These are phyloP conservation scores for Chytriomyces hyalinus DNA, from an alignment of 192 early-diverging fungal genomes.

Conservation along the genomic window DNA sequence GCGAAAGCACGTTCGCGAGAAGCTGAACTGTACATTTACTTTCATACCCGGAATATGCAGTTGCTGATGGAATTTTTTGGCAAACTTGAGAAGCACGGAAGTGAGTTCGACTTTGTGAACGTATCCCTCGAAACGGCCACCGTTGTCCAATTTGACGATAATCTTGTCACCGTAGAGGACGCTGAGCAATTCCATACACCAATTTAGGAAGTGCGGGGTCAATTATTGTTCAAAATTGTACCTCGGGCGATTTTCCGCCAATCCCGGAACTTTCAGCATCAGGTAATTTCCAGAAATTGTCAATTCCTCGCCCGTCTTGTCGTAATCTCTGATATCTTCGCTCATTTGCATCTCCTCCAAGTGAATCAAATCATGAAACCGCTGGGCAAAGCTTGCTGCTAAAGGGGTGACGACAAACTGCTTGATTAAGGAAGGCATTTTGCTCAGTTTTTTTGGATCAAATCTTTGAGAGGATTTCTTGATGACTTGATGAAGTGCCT, in stretches of 20 bases:
- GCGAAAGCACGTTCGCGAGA: slow-evolving; percentile 27
- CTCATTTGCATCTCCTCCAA: slow-evolving; percentile 29
- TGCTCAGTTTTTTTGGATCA: not conserved
- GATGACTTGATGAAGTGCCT: not conserved
- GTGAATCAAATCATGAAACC: slow-evolving; percentile 22
- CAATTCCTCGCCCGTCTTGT: slow-evolving; percentile 5
- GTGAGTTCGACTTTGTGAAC: slow-evolving; percentile 22
- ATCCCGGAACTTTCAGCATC: slow-evolving; percentile 12
- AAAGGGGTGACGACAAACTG: not conserved
- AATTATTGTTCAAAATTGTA: not conserved
- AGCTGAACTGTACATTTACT: slow-evolving; percentile 29
- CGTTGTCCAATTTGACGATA: slow-evolving; percentile 9
- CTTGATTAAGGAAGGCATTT: slow-evolving; percentile 1
- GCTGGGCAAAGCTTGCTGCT: not conserved
- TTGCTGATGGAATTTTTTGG: slow-evolving; percentile 10
- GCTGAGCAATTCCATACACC: not conserved
- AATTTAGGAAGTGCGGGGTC: not conserved
- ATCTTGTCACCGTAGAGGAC: slow-evolving; percentile 33
- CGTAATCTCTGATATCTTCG: slow-evolving; percentile 29
- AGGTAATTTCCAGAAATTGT: not conserved
- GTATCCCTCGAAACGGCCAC: slow-evolving; percentile 14
- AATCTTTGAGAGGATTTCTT: not conserved
- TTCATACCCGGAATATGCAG: slow-evolving; percentile 22
- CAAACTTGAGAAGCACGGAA: slow-evolving; percentile 22
- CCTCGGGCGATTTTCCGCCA: slow-evolving; percentile 26